Base-by-base conservation (phyloP, 768 basidiomycete genomes). In the Hygrophoropsis aurantiaca region DNA sequence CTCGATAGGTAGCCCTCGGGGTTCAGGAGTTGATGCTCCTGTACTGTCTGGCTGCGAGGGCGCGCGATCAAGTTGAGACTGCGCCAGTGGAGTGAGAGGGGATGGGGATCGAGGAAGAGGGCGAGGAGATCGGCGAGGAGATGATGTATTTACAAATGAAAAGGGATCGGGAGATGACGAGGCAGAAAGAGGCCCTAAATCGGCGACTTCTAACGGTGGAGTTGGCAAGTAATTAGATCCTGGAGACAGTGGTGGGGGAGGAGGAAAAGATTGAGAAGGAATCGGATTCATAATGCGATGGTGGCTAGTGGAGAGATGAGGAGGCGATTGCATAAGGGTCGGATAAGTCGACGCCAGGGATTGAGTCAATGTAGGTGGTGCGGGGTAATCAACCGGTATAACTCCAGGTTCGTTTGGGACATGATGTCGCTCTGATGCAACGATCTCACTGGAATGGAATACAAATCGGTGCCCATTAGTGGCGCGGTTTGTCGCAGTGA, bases 391-490 rank as follows among this genome's bases (percentile, higher is more conserved):
- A 46, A 70, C 65, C 11, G 75, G 72, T 19, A 78, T 67, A 15
- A 87, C 79, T 20, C 85, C 85, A 21, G 77, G 77, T 60, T 90
- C 87, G 49, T 77, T 73, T 27, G 67, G 67, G 46, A 87, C 68
- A 53, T 87, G 84, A 56, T 77, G 74, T 35, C 87, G 79, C 58
- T 86, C 84, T 21, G 76, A 77, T 8, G 79, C 79, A 20, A 65
- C 54, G 43, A 90, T 80, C 64, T 85, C 84, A 52, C 64, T 77
- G 33, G 84, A 85, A 70, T 92, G 88, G 64, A 92, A 93, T 27
- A 93, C 90, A 63, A 88, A 93, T 24, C 88, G 81, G 62, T 91
- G 89, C 8, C 88, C 87, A 63, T 91, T 92, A 19, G 89, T 89
- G 7, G 81, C 74, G 49, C 86, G 80, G 62, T 85, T 85, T 15